Evolutionary conservation across 2,329 filamentous ascomycete genomes (phyloP).

Genomic region (Aphanoascus verrucosus): DNA sequence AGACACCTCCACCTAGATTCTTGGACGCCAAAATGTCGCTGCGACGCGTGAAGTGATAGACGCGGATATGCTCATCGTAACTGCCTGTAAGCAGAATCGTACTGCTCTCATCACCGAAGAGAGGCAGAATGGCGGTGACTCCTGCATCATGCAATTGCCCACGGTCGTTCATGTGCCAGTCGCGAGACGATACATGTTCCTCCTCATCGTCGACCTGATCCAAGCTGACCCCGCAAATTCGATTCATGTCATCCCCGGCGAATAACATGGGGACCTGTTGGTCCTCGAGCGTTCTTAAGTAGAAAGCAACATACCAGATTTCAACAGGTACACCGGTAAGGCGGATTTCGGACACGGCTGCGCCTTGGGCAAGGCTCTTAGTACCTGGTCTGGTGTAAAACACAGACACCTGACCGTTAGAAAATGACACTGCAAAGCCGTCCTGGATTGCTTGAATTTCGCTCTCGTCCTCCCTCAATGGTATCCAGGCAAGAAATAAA

Average conservation of each 20-base stretch:
- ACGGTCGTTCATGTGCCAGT: constrained; percentile 33
- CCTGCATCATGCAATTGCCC: constrained; percentile 62
- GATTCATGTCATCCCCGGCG: constrained; percentile 33
- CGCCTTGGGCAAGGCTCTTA: constrained; percentile 21
- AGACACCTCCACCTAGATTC: constrained; percentile 70
- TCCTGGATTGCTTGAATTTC: constrained; percentile 22
- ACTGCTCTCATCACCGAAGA: constrained; percentile 41
- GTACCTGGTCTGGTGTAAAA: constrained; percentile 36
- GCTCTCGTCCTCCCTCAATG: constrained; percentile 28
- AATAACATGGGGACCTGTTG: constrained; percentile 23
- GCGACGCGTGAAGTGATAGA: constrained; percentile 38
- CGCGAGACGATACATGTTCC: constrained; percentile 4
- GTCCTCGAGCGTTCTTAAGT: not conserved
- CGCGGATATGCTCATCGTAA: constrained; percentile 74
- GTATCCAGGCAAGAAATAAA: constrained; percentile 65
- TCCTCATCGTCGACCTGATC: constrained; percentile 15
- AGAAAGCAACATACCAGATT: constrained; percentile 31
- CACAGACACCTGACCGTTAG: constrained; percentile 53
- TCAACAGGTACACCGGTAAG: constrained; percentile 39
- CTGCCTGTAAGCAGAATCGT: constrained; percentile 69
- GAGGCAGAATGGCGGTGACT: constrained; percentile 73
- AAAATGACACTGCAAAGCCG: constrained; percentile 60
- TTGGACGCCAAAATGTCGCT: constrained; percentile 50
- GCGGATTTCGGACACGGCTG: constrained; percentile 62
- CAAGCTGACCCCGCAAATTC: constrained; percentile 23